Base-by-base conservation (phyloP, 768 basidiomycete species). In the Omphalotus guepiniiformis region DNA sequence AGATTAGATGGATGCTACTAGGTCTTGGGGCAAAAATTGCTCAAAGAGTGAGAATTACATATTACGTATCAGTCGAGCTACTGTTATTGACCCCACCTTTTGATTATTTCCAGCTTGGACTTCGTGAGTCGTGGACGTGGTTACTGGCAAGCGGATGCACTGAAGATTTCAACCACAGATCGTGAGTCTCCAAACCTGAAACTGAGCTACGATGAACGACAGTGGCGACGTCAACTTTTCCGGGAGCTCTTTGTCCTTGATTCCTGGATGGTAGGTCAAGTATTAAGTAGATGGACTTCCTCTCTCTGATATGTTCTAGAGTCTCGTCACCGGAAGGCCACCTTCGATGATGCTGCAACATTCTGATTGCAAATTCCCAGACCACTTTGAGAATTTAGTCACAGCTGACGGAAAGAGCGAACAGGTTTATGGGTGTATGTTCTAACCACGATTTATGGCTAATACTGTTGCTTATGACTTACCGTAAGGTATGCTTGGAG, bases 161-260 rank as follows among this genome's bases (percentile, higher is more conserved):
- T 42, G 12, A 43, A n/a, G n/a, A 32, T n/a, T 49, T 27, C 22
- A 51, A 12, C 15, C 21, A 45, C 52, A 79, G 79, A 79, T 54
- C 72, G 78, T 27, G 78, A 79, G 54, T 71, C 72, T 49, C 68
- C 69, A 15, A 65, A 65, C 1, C 76, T 74, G 75, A 71, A 70
- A 51, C 64, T 80, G 19, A 61, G 63, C 13, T 51, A 61, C 4
- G 70, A 69, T 16, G 78, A 79, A 49, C 55, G 72, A 3, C 74
- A 78, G 50, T 63, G 74, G 26, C 58, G 71, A 27, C 67, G 79
- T 41, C 57, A 65, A 32, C 45, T 78, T 30, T 80, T 79, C 56
- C 80, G 78, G 78, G 78, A 79, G 47, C 58, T 78, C 7, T 75
- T 68, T 53, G 64, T 68, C 15, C 75, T 70, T 63, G 76, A 79